These are phyloP conservation scores for Phytophthora parvispora DNA, from an alignment of 352 stramenopile species.

Conservation along the genomic window DNA sequence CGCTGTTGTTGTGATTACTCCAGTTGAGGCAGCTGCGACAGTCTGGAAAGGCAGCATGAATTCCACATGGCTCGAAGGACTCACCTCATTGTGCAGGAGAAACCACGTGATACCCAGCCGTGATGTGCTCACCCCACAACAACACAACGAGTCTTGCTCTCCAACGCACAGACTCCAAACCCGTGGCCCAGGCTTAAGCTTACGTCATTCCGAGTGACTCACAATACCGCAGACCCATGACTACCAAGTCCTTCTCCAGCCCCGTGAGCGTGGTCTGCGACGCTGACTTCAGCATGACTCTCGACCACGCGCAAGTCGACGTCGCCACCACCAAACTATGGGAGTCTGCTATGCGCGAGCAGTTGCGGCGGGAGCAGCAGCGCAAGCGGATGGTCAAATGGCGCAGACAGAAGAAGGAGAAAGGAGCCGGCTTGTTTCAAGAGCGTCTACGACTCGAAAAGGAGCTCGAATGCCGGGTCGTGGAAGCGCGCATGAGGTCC, in stretches of 20 bases:
- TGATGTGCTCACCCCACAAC: not conserved
- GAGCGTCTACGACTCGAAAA: constrained; percentile 8
- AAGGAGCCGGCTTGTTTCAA: not conserved
- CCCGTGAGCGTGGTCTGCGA: not conserved
- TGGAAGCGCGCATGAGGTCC: not conserved
- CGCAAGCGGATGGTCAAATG: constrained; percentile 7
- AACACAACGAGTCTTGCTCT: not conserved
- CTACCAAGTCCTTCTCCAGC: not conserved
- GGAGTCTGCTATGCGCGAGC: not conserved
- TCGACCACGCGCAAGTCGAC: not conserved
- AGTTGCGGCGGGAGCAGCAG: not conserved
- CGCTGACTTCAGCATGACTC: not conserved
- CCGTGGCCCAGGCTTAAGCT: too few species aligned
- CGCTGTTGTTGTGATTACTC: not conserved
- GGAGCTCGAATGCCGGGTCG: not conserved
- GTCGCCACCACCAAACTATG: not conserved
- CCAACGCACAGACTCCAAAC: not conserved
- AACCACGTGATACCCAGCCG: not conserved
- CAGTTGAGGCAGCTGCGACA: not conserved
- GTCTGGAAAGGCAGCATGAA: not conserved
- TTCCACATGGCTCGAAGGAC: too few species aligned
- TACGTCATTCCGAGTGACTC: not conserved
- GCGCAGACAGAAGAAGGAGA: constrained; percentile 3
- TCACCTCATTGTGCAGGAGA: not conserved
- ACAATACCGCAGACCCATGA: not conserved